These are phyloP conservation scores for Piper betle DNA, from an alignment of 164 flowering plant species.

Conservation along the genomic window DNA sequence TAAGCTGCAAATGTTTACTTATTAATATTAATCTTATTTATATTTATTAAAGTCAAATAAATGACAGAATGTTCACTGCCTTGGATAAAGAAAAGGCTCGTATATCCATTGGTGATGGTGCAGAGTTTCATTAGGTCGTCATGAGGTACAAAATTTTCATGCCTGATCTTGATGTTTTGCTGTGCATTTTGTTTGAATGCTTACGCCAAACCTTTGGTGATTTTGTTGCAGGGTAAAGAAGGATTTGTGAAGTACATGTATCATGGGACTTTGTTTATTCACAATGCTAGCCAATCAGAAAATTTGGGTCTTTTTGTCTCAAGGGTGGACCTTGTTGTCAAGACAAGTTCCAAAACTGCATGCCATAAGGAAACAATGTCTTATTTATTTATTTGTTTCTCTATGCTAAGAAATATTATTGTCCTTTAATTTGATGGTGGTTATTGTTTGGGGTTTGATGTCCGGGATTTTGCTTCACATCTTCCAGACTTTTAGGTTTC, in stretches of 20 bases:
- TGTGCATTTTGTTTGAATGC: background rate
- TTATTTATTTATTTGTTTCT: background rate
- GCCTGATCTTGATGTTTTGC: background rate
- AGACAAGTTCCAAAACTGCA: slow-evolving; percentile 24
- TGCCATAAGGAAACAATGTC: slow-evolving; percentile 22
- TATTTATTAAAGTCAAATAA: slow-evolving; percentile 28
- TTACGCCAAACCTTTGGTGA: background rate
- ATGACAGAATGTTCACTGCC: slow-evolving; percentile 54
- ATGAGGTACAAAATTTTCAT: slow-evolving; percentile 28
- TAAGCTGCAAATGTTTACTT: slow-evolving; percentile 21
- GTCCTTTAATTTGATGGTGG: background rate
- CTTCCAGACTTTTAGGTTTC: slow-evolving; percentile 40
- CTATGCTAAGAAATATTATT: background rate
- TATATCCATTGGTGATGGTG: slow-evolving; percentile 46
- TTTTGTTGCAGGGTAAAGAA: slow-evolving; percentile 51
- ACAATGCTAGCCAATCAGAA: slow-evolving; percentile 54
- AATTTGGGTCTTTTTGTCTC: slow-evolving; percentile 64
- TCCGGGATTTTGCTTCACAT: slow-evolving; percentile 14
- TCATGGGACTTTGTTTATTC: slow-evolving; percentile 50
- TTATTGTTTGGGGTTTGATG: slow-evolving; percentile 23
- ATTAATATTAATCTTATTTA: too few relatives aligned
- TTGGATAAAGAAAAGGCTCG: slow-evolving; percentile 41
- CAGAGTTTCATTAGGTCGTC: slow-evolving; percentile 64
- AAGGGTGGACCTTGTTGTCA: slow-evolving; percentile 61
- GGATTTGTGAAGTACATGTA: slow-evolving; percentile 69